phyloP scores from a whole-genome alignment of 2,329 filamentous ascomycete species.

The Aspergillus brunneoviolaceus region DNA sequence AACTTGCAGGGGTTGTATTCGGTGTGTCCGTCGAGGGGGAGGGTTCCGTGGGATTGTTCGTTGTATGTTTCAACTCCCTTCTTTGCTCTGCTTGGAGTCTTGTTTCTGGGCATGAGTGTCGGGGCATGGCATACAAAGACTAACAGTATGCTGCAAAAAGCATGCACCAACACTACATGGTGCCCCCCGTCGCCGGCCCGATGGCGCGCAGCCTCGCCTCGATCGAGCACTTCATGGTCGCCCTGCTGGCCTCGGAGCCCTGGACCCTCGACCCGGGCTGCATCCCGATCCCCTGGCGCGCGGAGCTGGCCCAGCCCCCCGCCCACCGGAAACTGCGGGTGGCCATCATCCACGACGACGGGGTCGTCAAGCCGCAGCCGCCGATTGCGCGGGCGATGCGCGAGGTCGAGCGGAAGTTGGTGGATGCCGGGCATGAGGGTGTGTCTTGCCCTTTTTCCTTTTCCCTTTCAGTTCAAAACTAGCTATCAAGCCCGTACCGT shows the following conservation, averaged over 20 bases:
- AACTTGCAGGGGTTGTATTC: slow-evolving; percentile 53
- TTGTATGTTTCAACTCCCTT: slow-evolving; percentile 10
- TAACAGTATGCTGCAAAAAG: slow-evolving; percentile 32
- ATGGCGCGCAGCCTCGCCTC: slow-evolving; percentile 26
- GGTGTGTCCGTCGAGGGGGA: slow-evolving; percentile 31
- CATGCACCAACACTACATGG: slow-evolving; percentile 37
- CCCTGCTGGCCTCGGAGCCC: slow-evolving; percentile 20
- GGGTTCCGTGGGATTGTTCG: slow-evolving; percentile 30
- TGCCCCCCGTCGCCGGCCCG: slow-evolving; percentile 29
- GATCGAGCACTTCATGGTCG: slow-evolving; percentile 32
- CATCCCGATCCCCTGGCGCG: slow-evolving; percentile 32
- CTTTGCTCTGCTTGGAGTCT: too few relatives aligned
- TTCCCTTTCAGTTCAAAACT: too few relatives aligned
- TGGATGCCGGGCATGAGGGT: slow-evolving; percentile 54
- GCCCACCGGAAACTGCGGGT: slow-evolving; percentile 54
- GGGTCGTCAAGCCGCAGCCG: slow-evolving; percentile 59
- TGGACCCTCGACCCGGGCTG: slow-evolving; percentile 43
- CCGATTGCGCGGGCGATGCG: slow-evolving; percentile 57
- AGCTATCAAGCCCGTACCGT: not conserved
- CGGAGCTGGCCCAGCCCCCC: slow-evolving; percentile 22
- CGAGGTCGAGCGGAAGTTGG: slow-evolving; percentile 52
- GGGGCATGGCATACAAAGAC: too few relatives aligned
- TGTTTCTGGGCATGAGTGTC: too few relatives aligned
- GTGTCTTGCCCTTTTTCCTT: not conserved
- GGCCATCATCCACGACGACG: slow-evolving; percentile 60